Evolutionary conservation across 805 yeast genomes (phyloP).

Genomic region (Kazachstania viticola): DNA sequence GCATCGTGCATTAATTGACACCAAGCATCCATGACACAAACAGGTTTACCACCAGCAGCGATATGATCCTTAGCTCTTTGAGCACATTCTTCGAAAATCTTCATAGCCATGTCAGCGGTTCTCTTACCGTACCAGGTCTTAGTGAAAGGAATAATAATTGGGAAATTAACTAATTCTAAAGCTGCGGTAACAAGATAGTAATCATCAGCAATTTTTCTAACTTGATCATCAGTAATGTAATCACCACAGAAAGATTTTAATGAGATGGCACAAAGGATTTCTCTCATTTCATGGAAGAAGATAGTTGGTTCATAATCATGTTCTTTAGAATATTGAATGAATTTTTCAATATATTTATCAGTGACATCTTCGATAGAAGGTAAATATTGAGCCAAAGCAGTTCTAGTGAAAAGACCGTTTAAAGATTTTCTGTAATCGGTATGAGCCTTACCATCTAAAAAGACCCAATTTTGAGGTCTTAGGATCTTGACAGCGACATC

Average conservation of each 20-base stretch:
- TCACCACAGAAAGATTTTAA: slow-evolving; percentile 92
- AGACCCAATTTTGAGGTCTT: slow-evolving; percentile 96
- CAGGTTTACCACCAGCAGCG: slow-evolving; percentile 63
- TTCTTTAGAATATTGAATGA: slow-evolving; percentile 44
- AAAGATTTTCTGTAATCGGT: slow-evolving; percentile 84
- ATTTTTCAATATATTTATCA: slow-evolving; percentile 67
- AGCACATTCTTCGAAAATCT: slow-evolving; percentile 80
- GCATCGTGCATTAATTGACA: slow-evolving; percentile 73
- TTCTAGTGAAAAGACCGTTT: slow-evolving; percentile 78
- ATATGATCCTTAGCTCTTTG: slow-evolving; percentile 74
- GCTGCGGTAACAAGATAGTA: slow-evolving; percentile 91
- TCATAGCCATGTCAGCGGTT: slow-evolving; percentile 91
- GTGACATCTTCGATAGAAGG: slow-evolving; percentile 78
- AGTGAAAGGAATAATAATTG: slow-evolving; percentile 89
- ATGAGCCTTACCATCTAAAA: slow-evolving; percentile 91
- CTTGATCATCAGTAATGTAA: slow-evolving; percentile 85
- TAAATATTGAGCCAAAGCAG: slow-evolving; percentile 72
- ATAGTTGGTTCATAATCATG: slow-evolving; percentile 44
- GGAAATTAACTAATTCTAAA: slow-evolving; percentile 93
- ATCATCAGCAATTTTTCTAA: slow-evolving; percentile 80
- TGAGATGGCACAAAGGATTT: slow-evolving; percentile 88
- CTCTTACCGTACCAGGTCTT: slow-evolving; percentile 96
- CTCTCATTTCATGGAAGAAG: slow-evolving; percentile 91
- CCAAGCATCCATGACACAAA: slow-evolving; percentile 96
- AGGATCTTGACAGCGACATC: slow-evolving; percentile 91